Base-by-base conservation (phyloP, 1,284 basidiomycete genomes). In the Trichosporon ovoides region DNA sequence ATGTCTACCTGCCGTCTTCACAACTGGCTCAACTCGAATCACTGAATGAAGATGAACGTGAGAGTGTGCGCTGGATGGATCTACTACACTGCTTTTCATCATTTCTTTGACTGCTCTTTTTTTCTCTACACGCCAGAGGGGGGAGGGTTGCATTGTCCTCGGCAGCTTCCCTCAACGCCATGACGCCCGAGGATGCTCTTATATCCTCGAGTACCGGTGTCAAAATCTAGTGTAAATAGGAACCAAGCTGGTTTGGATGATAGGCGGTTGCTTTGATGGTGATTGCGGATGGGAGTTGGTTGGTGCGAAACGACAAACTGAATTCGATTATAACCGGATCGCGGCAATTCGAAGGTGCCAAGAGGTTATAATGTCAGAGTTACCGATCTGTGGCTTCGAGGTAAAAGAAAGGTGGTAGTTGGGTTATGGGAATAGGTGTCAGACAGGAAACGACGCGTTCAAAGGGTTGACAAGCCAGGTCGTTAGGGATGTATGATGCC, bases 181-280 rank as follows among this genome's bases (percentile, higher is more conserved):
- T 33, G 54, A 43, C 55, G 51, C 54, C 52, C 52, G 22, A 35
- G 54, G 40, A 61, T 36, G 57, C 36, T 48, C 36, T 37, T 13
- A 49, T 38, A 50, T 53, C 38, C 53, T 37, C 35, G 40, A 54
- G 57, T 43, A 52, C 57, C 52, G 24, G 54, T 58, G 57, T 56
- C 54, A 50, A 59, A 63, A 62, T 59, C 58, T 59, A 60, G 52
- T 58, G 56, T 58, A 56, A 62, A 59, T 57, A 58, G 54, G 58
- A 55, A 63, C 62, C 62, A 60, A 58, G 62, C 48, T 60, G 58
- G 52, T 56, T 46, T 54, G 57, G 58, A 55, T 59, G 58, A 56
- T 59, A 51, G 58, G 22, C 43, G 24, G 24, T 48, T 48, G 43
- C 43, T 28, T 20, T 54, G 38, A 54, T 38, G 52, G 40, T 49